Base-by-base conservation (phyloP, 2,329 filamentous ascomycete genomes). In the Ascochyta fabae region DNA sequence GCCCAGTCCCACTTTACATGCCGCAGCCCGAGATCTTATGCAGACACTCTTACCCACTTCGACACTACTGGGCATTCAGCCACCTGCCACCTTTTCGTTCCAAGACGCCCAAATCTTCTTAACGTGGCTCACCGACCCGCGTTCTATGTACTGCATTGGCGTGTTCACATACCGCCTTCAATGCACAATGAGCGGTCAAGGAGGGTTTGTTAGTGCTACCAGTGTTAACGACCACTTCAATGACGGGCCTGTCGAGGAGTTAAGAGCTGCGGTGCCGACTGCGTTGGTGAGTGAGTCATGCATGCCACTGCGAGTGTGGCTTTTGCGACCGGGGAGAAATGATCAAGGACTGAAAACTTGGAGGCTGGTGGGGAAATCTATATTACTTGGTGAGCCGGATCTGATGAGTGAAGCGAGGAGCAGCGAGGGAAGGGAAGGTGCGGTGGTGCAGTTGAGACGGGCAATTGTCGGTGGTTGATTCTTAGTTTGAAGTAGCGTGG, bases 61-160 rank as follows among this genome's bases (percentile, higher is more conserved):
- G 12, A 16, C 24, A 1, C 3, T 52, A 12, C 13, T 50, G 1
- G 22, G 41, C 23, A 49, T 53, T 2, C 22, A 40, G 16, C 5
- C 26, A 7, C 44, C 52, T 2, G 27, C 31, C 12, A 23, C 1
- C 1, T 56, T 62, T 22, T 44, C 39, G 8, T 7, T 55, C 7
- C 47, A 57, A 40, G 59, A 64, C 10, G 59, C 59, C 2, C 47
- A 50, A 1, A 34, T 62, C 16, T 64, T 64, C 38, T 22, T 64
- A 10, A 64, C 54, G 0, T 64, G 61, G 61, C 41, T 64, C 12
- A 60, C 61, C 0, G 61, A 64, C 29, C 57, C 59, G 24, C 57
- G 61, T 13, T 64, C 56, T 0, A 53, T 56, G 47, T 62, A 59
- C 24, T 64, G 62, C 39, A 60, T 62, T 26, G 16, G 51, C 15